These are phyloP conservation scores for Mitragyna speciosa DNA, from an alignment of 257 asterid genomes.

Conservation along the genomic window DNA sequence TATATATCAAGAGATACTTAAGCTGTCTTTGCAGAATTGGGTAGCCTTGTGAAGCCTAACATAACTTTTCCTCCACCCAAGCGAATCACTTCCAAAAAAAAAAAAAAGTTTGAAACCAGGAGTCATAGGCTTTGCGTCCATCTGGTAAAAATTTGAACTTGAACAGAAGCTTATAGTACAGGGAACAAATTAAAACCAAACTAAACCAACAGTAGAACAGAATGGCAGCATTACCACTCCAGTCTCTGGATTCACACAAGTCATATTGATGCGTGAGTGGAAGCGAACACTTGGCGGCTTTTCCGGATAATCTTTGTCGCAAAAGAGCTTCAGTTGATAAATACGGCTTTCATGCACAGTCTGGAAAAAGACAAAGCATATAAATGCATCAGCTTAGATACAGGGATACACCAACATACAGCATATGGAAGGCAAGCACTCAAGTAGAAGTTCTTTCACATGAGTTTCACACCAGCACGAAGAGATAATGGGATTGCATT, in stretches of 20 bases:
- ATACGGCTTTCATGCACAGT: slow-evolving; percentile 49
- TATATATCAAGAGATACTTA: not conserved
- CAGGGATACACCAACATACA: not conserved
- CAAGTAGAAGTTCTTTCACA: not conserved
- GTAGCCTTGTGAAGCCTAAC: not conserved
- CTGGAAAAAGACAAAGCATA: slow-evolving; percentile 21
- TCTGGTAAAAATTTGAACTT: not conserved
- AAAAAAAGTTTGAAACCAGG: not conserved
- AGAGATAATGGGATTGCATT: not conserved
- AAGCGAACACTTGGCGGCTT: slow-evolving; percentile 52
- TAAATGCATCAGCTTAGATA: not conserved
- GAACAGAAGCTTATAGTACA: not conserved
- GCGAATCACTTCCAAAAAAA: not conserved
- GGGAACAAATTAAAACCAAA: no score
- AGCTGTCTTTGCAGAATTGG: not conserved
- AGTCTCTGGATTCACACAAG: slow-evolving; percentile 41
- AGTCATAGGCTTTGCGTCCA: not conserved
- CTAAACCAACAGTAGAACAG: not conserved
- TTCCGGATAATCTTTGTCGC: slow-evolving; percentile 51
- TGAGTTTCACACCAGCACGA: not conserved
- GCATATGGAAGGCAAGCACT: not conserved
- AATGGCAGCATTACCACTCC: slow-evolving; percentile 36
- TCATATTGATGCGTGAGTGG: slow-evolving; percentile 44
- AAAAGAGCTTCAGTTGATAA: slow-evolving; percentile 43
- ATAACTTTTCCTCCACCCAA: not conserved